Percentiles rank a stretch among this genome's conserved stretches.
phyloP scores from a whole-genome alignment of 2,329 filamentous ascomycete species.

The Myriosclerotinia scirpicola region DNA sequence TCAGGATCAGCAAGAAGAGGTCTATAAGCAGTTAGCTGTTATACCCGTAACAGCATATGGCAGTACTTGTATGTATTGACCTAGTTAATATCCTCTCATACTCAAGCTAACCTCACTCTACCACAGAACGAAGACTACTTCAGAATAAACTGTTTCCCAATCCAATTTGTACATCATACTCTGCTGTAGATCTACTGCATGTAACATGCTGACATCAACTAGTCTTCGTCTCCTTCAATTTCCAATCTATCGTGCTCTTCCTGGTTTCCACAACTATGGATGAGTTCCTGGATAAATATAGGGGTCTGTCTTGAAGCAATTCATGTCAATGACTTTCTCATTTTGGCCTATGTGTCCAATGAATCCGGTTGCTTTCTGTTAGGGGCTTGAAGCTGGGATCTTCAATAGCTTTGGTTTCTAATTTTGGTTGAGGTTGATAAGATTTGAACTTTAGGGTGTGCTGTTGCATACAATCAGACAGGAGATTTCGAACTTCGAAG shows the following conservation, averaged over 20 bases:
- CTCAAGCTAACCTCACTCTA: neutral
- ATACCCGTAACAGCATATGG: too few species aligned
- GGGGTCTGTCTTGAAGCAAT: neutral
- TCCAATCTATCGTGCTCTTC: neutral
- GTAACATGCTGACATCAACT: neutral
- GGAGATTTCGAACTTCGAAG: neutral
- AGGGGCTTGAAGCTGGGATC: neutral
- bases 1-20: neutral
- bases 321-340: neutral
- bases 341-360: neutral
- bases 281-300: neutral
- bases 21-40: too few species aligned
- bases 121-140: neutral
- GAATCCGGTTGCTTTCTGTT: neutral
- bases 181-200: neutral
- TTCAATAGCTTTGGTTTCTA: neutral
- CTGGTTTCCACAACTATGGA: neutral
- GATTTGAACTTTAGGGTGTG: neutral
- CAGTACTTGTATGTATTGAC: too few species aligned
- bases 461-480: neutral
- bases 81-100: too few species aligned
- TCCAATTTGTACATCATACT: neutral
- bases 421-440: neutral
- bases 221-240: neutral
- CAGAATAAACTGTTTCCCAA: neutral